Conservation (phyloP, 2,329 filamentous ascomycete species). For the Cadophora malorum region DNA sequence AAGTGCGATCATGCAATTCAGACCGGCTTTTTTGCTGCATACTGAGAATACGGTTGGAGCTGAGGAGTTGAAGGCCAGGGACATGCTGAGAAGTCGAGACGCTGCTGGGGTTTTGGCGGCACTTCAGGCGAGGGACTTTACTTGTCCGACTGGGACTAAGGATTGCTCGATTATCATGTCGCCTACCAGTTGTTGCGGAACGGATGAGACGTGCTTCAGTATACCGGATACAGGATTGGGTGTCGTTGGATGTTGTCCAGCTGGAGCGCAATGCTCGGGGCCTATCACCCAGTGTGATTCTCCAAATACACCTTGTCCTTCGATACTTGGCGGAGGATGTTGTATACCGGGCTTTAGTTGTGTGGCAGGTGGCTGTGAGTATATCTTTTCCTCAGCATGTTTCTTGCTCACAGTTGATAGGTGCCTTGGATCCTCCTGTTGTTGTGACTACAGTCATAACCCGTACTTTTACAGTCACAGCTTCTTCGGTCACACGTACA, state of each 20-base stretch:
- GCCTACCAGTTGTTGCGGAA: constrained; percentile 75
- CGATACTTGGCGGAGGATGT: constrained; percentile 73
- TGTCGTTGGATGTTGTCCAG: constrained; percentile 77
- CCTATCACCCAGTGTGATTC: constrained; percentile 65
- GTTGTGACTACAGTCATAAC: constrained; percentile 35
- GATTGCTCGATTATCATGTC: constrained; percentile 69
- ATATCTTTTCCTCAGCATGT: not conserved
- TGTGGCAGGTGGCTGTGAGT: constrained; percentile 70
- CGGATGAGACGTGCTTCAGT: constrained; percentile 68
- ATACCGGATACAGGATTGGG: constrained; percentile 69
- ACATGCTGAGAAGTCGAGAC: constrained; percentile 18
- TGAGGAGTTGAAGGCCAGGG: constrained; percentile 32
- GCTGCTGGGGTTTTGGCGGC: constrained; percentile 51
- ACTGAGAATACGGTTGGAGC: constrained; percentile 34
- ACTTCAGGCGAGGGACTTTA: constrained; percentile 63
- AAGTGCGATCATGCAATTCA: constrained; percentile 46
- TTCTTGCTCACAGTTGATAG: constrained; percentile 26
- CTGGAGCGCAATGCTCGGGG: constrained; percentile 67
- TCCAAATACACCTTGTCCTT: constrained; percentile 69
- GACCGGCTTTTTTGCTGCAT: constrained; percentile 60
- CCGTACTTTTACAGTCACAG: constrained; percentile 29
- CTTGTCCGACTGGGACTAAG: constrained; percentile 70
- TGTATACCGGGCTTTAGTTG: constrained; percentile 77
- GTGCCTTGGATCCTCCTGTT: constrained; percentile 34
- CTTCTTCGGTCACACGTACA: constrained; percentile 25